phyloP scores from a whole-genome alignment of 306 rosid genomes.

The Echinosophora koreensis region DNA sequence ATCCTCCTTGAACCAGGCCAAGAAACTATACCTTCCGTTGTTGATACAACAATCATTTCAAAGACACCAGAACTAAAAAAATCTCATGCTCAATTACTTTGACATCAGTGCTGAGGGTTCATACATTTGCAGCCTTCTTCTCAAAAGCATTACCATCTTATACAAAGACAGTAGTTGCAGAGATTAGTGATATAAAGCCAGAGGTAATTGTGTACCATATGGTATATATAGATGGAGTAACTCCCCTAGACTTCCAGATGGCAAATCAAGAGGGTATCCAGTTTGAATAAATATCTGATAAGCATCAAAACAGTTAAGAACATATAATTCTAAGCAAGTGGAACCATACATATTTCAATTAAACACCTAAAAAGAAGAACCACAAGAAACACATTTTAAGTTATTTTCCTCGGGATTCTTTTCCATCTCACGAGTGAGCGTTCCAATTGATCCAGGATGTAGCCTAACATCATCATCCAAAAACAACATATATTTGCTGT shows the following conservation, averaged over 20 bases:
- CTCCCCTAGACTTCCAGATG: conserved; percentile 98
- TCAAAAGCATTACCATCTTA: conserved; percentile 53
- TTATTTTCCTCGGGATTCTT: conserved; percentile 79
- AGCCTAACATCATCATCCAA: conserved; percentile 93
- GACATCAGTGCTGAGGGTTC: conserved; percentile 67
- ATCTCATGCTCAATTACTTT: conserved; percentile 60
- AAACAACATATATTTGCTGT: conserved; percentile 84
- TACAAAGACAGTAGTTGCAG: conserved; percentile 48
- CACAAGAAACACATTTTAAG: not conserved
- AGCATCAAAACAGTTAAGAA: conserved; percentile 48
- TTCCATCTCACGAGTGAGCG: conserved; percentile 86
- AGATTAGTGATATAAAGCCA: conserved; percentile 27
- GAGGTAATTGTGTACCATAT: conserved; percentile 72
- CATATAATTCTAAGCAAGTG: conserved; percentile 34
- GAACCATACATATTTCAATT: conserved; percentile 6
- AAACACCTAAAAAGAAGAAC: conserved; percentile 21
- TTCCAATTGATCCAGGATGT: conserved; percentile 98
- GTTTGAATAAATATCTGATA: conserved; percentile 98
- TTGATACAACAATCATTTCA: conserved; percentile 52
- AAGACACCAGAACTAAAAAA: conserved; percentile 52
- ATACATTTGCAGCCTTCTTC: conserved; percentile 58
- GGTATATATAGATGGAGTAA: conserved; percentile 96
- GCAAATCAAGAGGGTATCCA: conserved; percentile 98
- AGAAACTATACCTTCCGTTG: conserved; percentile 55
- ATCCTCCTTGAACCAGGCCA: conserved; percentile 63